Evolutionary conservation across 208 protist species (phyloP), one percentile per base, ranked within the genome.

Genomic region (Leishmania turanica): DNA sequence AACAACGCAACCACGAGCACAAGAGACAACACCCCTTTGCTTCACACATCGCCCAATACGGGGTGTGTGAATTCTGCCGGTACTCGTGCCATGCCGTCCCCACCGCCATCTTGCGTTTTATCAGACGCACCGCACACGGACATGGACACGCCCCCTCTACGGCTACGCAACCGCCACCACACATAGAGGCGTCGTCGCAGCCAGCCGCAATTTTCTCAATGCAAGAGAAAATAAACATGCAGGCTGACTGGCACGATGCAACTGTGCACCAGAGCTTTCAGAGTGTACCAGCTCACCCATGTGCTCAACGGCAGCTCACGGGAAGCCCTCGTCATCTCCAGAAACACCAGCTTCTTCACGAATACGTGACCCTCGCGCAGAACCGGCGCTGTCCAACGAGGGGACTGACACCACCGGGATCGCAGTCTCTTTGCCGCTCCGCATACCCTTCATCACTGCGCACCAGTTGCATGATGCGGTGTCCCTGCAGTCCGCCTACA

Each of bases 401-500:
- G 51, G 9, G 24, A 27, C 81, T 77, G 2, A 34, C 31, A 60
- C 85, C 84, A 47, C 82, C 73, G 5, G 54, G 42, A 11, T 80
- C 24, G 77, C 4, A 7, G 77, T 79, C 37, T 83, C 58, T n/a
- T 45, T 74, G 69, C 81, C 37, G 42, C 53, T 58, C 34, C 65
- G 65, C 62, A 89, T 64, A 24, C 66, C 84, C 69, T 90, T 86
- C n/a, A 75, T 77, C 34, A 92, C 15, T 15, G 53, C 19, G 66
- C 75, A 77, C 81, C 87, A 92, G 74, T 92, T 58, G 82, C 85
- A 92, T 71, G 80, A 66, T 27, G 85, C 78, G 64, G 89, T 89
- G 82, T 89, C 83, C 75, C 87, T 92, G 87, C 90, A 90, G 78
- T 21, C 69, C 40, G 74, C 87, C 69, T 88, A 85, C 85, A 90